Evolutionary conservation across 73 alveolate genomes (phyloP).

Genomic region (Paraurostyla sp.): DNA sequence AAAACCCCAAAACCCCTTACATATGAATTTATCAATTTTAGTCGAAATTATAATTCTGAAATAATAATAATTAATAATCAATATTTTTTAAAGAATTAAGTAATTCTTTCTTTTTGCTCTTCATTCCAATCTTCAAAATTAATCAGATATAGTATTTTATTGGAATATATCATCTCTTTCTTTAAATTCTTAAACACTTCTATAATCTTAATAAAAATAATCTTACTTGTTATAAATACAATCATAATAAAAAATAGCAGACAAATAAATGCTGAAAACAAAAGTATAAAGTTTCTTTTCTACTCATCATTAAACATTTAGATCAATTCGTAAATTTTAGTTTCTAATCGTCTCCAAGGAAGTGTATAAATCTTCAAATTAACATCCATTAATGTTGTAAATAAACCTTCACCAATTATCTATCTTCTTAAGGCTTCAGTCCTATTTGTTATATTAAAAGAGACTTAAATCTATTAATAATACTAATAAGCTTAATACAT

Average conservation of each 20-base stretch:
- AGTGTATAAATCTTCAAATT: background rate
- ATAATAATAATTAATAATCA: no score
- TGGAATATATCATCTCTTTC: constrained; percentile 9
- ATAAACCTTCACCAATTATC: background rate
- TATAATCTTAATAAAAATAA: background rate
- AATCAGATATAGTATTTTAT: constrained; percentile 7
- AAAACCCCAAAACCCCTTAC: no score
- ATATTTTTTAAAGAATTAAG: background rate
- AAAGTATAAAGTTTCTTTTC: background rate
- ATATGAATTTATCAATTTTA: no score
- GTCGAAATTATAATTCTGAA: no score
- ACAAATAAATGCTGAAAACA: background rate
- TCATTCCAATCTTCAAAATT: constrained; percentile 42
- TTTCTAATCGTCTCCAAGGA: background rate
- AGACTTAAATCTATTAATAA: background rate
- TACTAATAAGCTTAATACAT: background rate
- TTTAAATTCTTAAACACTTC: background rate
- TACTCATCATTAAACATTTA: background rate
- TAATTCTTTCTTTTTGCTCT: background rate
- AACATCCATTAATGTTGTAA: background rate
- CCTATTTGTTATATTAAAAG: background rate
- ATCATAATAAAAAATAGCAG: background rate
- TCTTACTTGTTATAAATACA: background rate
- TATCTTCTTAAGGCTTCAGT: background rate
- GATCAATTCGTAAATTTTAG: background rate